Evolutionary conservation across 352 stramenopile species (phyloP), one percentile per base, ranked within the genome.

Genomic region (Elongisporangium undulatum): DNA sequence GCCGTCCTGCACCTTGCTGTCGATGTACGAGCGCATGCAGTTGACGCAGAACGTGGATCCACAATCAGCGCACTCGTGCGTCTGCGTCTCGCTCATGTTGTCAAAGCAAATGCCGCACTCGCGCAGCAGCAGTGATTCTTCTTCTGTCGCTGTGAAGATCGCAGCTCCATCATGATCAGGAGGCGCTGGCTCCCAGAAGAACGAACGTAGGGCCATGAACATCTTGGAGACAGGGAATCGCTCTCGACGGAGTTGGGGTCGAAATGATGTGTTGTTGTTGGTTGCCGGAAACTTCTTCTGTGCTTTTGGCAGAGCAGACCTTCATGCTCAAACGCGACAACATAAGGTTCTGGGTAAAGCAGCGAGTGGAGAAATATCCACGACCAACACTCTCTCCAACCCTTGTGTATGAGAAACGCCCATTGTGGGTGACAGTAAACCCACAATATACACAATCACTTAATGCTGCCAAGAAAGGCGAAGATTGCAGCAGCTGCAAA

Each of bases 81-180:
- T 53, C 26, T 84, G 69, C 10, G 73, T 29, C 5, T 64, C 61
- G 20, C 84, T 73, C 55, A 89, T 63, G 23, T 67, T 73, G 52
- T 92, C 79, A 45, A 87, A 92, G 69, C 82, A 92, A 61, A 92
- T 89, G 67, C 87, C 74, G 61, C 82, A 92, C 51, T 88, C 77
- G 38, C 63, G 51, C 12, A 41, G 12, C 55, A 19, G 7, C 2
- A 51, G 13, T 10, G 2, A 21, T 7, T 52, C 41, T 41, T 41
- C 24, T 4, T 41, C 5, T 9, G 13, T 13, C 13, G 29, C 29
- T 34, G 26, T n/a, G n/a, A n/a, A n/a, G n/a, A n/a, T n/a, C n/a
- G n/a, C n/a, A n/a, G n/a, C n/a, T n/a, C n/a, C n/a, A n/a, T n/a
- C n/a, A n/a, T n/a, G n/a, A n/a, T n/a, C n/a, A n/a, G n/a, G 29